Conservation (phyloP, 208 protist genomes). For the Leishmania guyanensis region DNA sequence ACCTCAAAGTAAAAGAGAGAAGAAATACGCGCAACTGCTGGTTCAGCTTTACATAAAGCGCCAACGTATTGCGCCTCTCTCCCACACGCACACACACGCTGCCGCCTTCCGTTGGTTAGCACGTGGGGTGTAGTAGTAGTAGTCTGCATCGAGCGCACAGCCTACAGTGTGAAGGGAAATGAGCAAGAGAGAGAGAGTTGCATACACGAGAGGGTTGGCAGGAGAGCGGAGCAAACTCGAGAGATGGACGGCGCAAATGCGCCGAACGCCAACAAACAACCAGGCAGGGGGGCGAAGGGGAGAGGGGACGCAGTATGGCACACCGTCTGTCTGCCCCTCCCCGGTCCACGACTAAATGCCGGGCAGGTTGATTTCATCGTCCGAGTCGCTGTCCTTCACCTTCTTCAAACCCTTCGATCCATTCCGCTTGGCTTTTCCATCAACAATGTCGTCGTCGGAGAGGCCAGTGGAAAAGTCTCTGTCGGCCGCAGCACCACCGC, state of each 20-base stretch:
- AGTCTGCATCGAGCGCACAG: neutral
- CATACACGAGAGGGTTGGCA: neutral
- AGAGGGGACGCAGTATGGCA: neutral
- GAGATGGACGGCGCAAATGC: neutral
- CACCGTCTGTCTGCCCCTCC: neutral
- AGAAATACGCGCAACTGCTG: neutral
- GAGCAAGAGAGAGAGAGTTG: neutral
- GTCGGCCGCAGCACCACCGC: constrained; percentile 20
- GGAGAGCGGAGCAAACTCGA: too few species aligned
- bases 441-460: constrained; percentile 43
- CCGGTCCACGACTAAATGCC: constrained; percentile 41
- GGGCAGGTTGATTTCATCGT: constrained; percentile 82
- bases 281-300: neutral
- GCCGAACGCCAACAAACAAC: neutral
- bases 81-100: neutral
- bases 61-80: neutral
- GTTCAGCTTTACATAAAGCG: neutral
- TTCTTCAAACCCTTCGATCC: constrained; percentile 29
- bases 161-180: neutral
- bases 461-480: constrained; percentile 41
- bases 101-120: neutral
- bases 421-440: constrained; percentile 22
- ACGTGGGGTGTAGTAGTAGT: neutral
- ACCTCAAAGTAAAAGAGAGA: neutral
- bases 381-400: constrained; percentile 45